A percentile compares a stretch with the other conserved stretches of the same genome.
Evolutionary conservation across 768 basidiomycete species (phyloP).

Genomic region (Boletus sp.): DNA sequence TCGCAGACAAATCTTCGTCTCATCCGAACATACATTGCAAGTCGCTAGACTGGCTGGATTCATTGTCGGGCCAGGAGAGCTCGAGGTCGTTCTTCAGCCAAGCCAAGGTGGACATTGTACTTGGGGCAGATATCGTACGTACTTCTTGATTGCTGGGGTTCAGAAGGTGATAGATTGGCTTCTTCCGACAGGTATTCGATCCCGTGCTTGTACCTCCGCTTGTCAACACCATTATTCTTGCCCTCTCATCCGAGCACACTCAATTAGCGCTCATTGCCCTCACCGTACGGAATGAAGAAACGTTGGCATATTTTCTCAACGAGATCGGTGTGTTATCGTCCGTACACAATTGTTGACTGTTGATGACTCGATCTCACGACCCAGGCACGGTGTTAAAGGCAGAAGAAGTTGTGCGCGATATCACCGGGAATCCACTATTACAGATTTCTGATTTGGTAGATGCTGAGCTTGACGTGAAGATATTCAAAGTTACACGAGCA

Average conservation of each 20-base stretch:
- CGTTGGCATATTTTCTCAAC: constrained; percentile 44
- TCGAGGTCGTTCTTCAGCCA: constrained; percentile 33
- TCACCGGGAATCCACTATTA: constrained; percentile 19
- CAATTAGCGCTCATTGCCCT: constrained; percentile 37
- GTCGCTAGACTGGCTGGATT: constrained; percentile 65
- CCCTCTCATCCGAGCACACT: constrained; percentile 20
- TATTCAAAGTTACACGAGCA: constrained; percentile 40
- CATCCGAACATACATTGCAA: constrained; percentile 45
- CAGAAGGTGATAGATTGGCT: background rate
- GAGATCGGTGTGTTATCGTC: constrained; percentile 27
- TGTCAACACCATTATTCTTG: constrained; percentile 42
- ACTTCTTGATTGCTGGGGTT: background rate
- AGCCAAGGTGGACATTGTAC: constrained; percentile 50
- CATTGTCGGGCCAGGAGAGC: constrained; percentile 36
- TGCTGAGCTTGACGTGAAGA: constrained; percentile 38
- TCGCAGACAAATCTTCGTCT: constrained; percentile 50
- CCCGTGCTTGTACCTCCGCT: constrained; percentile 57
- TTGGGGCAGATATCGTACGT: constrained; percentile 69
- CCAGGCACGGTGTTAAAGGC: constrained; percentile 23
- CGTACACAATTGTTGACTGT: background rate
- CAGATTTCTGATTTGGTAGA: constrained; percentile 32
- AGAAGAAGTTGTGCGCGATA: constrained; percentile 26
- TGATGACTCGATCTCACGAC: background rate
- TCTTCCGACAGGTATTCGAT: constrained; percentile 59
- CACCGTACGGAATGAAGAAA: constrained; percentile 52